A percentile compares a stretch with the other conserved stretches of the same genome.
Evolutionary conservation across 2,329 filamentous ascomycete genomes (phyloP).

Genomic region (Alternaria metachromatica): DNA sequence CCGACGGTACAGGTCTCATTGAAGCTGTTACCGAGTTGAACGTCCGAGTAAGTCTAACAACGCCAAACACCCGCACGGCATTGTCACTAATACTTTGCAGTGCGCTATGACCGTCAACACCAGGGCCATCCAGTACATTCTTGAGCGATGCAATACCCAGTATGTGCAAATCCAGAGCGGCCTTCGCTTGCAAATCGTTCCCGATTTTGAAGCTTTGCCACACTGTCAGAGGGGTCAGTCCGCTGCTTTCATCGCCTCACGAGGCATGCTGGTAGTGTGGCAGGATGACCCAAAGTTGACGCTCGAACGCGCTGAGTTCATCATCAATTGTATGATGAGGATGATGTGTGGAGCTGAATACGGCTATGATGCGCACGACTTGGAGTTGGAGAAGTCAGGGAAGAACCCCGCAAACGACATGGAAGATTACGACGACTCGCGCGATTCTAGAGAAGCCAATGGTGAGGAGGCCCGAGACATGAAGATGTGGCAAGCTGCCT

Average conservation of each 20-base stretch:
- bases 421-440: constrained; percentile 22
- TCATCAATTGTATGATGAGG: constrained; percentile 79
- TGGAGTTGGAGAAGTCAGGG: constrained; percentile 40
- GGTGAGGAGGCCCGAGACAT: constrained; percentile 53
- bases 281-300: constrained; percentile 79
- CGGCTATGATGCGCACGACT: constrained; percentile 52
- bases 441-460: constrained; percentile 43
- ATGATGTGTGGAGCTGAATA: constrained; percentile 64
- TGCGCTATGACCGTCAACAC: constrained; percentile 73
- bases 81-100: constrained; percentile 44
- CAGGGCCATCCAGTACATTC: constrained; percentile 64
- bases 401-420: constrained; percentile 23
- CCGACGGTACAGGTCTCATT: constrained; percentile 58
- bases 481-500: constrained; percentile 62
- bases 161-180: constrained; percentile 66
- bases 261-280: constrained; percentile 78
- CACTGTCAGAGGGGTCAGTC: constrained; percentile 77
- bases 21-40: constrained; percentile 59
- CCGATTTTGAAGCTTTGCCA: constrained; percentile 63
- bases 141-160: constrained; percentile 57
- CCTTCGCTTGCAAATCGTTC: constrained; percentile 67
- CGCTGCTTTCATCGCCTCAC: constrained; percentile 76
- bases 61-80: background rate
- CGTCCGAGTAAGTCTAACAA: constrained; percentile 56
- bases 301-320: constrained; percentile 71